Base-by-base conservation (phyloP, 768 basidiomycete species). In the Tylopilus sp. region DNA sequence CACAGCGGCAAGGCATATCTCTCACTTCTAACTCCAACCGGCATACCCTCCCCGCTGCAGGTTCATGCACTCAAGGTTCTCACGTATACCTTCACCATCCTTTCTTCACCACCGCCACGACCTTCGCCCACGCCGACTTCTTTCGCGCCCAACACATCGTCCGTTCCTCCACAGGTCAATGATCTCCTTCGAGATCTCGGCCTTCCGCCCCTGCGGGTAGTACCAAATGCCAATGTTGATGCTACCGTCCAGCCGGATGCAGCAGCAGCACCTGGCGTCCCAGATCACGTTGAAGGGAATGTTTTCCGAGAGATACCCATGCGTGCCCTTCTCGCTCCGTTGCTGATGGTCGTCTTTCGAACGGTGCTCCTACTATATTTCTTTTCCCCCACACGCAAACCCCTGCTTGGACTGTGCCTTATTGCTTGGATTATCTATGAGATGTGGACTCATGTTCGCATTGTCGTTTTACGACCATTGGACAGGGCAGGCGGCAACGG, bases 391-490 rank as follows among this genome's bases (percentile, higher is more conserved):
- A 77, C 84, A 7, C 76, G 84, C 57, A 86, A 86, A 49, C 88
- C 88, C 6, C 63, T 89, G 18, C 78, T 89, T 52, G 85, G 81
- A 31, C 57, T 86, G 35, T 69, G 88, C 50, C 75, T 90, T 26
- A 68, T 83, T 21, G 79, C 74, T 2, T 89, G 85, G 85, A 79
- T 87, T 65, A 49, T 85, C 22, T 90, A 86, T 63, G 88, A 90
- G 66, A 81, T 85, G 30, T 88, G 85, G 85, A 79, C 77, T 46
- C 83, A 83, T 22, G 76, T 89, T 51, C 77, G 83, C 35, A 75
- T 67, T 28, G 69, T 72, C 38, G 55, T 77, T 20, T 56, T 69
- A 68, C 58, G 79, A 60, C 44, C 60, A 74, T 25, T 60, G 43
- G 64, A 67, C 30, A 75, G 73, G 52, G 71, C 68, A 42, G 55